A percentile compares a stretch with the other conserved stretches of the same genome.
Evolutionary conservation across 352 stramenopile genomes (phyloP).

Genomic region (Lagenidium giganteum): DNA sequence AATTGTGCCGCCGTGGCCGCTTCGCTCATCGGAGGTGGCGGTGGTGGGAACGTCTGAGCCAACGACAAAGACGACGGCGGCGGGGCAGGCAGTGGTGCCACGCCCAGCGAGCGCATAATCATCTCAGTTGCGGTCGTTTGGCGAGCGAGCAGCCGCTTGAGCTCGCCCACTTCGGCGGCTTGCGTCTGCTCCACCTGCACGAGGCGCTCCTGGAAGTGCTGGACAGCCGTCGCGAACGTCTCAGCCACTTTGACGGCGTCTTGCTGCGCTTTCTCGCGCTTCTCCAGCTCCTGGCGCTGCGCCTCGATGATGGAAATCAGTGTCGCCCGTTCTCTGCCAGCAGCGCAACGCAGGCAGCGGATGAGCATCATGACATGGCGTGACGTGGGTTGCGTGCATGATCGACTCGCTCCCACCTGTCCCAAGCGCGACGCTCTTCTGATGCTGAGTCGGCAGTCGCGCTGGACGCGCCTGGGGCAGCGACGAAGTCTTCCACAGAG

Average conservation of each 20-base stretch:
- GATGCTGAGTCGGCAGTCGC: no score
- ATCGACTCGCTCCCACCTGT: background rate
- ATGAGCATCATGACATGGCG: background rate
- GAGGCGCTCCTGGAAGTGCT: conserved; percentile 55
- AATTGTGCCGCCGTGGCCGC: no score
- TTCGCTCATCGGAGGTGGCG: no score
- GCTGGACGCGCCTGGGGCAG: no score
- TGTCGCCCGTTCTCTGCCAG: conserved; percentile 41
- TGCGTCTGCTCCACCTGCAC: conserved; percentile 37
- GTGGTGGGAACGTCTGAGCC: no score
- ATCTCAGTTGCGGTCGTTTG: conserved; percentile 42
- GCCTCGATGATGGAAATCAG: conserved; percentile 57
- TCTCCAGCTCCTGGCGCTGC: conserved; percentile 49
- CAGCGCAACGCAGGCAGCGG: background rate
- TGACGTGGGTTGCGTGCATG: conserved; percentile 4
- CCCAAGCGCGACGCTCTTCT: background rate
- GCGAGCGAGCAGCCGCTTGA: conserved; percentile 34
- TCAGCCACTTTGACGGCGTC: conserved; percentile 49
- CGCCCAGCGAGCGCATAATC: conserved; percentile 45
- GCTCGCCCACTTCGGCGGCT: conserved; percentile 31
- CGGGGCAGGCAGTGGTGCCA: conserved; percentile 12
- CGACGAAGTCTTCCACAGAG: no score
- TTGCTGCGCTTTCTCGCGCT: conserved; percentile 42
- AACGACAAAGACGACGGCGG: background rate
- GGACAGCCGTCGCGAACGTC: conserved; percentile 42